A percentile compares a stretch with the other conserved stretches of the same genome.
phyloP scores from a whole-genome alignment of 2,329 filamentous ascomycete species.

The Diaporthe vaccinii region DNA sequence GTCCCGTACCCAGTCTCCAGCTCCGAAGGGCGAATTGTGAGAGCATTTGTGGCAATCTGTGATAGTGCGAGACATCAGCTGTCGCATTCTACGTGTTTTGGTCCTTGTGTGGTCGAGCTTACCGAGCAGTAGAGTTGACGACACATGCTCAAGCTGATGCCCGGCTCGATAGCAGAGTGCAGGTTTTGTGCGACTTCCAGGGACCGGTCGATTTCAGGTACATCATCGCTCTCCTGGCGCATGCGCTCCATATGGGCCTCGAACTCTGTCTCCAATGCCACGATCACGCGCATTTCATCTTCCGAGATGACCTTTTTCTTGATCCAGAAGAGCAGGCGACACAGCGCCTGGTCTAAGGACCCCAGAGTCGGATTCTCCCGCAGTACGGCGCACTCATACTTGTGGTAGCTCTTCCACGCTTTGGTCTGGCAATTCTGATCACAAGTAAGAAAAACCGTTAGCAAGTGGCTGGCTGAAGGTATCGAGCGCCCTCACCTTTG shows the following conservation, averaged over 20 bases:
- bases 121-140: constrained; percentile 44
- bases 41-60: constrained; percentile 47
- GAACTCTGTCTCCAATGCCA: constrained; percentile 46
- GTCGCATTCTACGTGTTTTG: background rate
- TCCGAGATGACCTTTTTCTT: constrained; percentile 43
- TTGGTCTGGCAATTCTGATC: constrained; percentile 48
- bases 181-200: constrained; percentile 38
- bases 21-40: constrained; percentile 44
- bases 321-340: constrained; percentile 48
- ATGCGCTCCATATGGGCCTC: constrained; percentile 41
- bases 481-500: constrained; percentile 42
- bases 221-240: constrained; percentile 37
- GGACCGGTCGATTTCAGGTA: constrained; percentile 12
- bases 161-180: constrained; percentile 37
- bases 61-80: background rate
- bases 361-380: constrained; percentile 40
- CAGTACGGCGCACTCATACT: constrained; percentile 48
- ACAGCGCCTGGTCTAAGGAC: constrained; percentile 42
- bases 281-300: constrained; percentile 41
- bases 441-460: background rate
- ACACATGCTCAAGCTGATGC: constrained; percentile 35
- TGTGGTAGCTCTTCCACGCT: constrained; percentile 50
- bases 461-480: background rate
- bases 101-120: constrained; percentile 6
- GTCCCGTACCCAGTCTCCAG: constrained; percentile 45